Evolutionary conservation across 768 basidiomycete species (phyloP), one percentile per base, ranked within the genome.

Genomic region (Boletellus ananas): DNA sequence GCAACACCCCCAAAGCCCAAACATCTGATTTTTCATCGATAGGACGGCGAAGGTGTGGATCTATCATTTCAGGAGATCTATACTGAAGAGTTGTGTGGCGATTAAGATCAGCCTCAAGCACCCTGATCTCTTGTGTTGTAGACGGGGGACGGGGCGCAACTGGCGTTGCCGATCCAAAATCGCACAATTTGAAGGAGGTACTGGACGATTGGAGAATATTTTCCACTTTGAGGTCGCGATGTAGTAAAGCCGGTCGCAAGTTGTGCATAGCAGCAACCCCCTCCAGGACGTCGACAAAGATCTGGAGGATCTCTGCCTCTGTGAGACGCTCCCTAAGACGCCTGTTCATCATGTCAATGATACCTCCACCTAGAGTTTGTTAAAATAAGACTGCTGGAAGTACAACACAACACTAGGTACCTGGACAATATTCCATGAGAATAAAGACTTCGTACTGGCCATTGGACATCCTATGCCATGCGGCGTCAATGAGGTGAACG

Each of bases 271-370:
- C 87, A 5, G 92, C 94, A 18, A 98, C 88, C 31, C 91, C 95
- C 67, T 99, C 96, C 63, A 94, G 96, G 21, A 97, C 90, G 65
- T 98, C 96, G 13, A 90, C 87, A 68, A 99, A 99, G 62, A 99
- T 97, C 68, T 94, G 93, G 46, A 99, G 78, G 60, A 99, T 97
- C 70, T 99, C 96, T 20, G 86, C 79, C 70, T 99, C 96, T 3
- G 92, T 94, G 36, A 98, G 78, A 21, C 96, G 83, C 70, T 98
- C 94, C 47, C 94, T 82, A 40, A 99, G 78, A 45, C 96, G 83
- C 58, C 94, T 84, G 70, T 99, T 99, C 90, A 99, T 94, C 87
- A 98, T 94, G 72, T 99, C 96, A 70, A 99, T 98, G 57, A 99
- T 97, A 33, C 96, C 96, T 34, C 96, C 96, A 42, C 94, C 94